phyloP scores from a whole-genome alignment of 345 rosid genomes.

The Euphorbia tirucalli region DNA sequence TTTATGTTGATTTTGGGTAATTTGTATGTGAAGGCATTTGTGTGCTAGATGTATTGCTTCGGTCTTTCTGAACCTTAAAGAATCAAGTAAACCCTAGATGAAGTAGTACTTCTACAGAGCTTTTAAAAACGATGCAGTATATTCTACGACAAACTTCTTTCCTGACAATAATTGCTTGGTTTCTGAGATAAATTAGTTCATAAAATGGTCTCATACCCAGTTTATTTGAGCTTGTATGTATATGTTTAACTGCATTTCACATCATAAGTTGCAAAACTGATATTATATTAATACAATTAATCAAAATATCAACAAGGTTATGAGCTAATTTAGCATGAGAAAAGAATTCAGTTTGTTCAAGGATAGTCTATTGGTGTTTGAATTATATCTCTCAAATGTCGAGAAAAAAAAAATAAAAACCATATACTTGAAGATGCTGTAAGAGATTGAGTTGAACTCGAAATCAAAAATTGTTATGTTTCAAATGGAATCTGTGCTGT shows the following conservation, averaged over 20 bases:
- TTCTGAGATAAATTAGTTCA: not conserved
- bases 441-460: not conserved
- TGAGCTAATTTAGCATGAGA: not conserved
- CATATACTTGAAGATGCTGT: not conserved
- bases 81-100: not conserved
- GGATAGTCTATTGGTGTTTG: not conserved
- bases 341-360: not conserved
- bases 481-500: not conserved
- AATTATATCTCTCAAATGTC: not conserved
- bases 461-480: not conserved
- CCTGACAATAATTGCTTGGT: constrained; percentile 3
- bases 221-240: not conserved
- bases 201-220: not conserved
- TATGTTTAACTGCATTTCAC: not conserved
- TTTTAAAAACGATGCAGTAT: not conserved
- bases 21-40: not conserved
- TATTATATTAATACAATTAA: not conserved
- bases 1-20: not conserved
- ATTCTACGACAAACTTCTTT: not conserved
- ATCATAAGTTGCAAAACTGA: not conserved
- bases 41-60: not conserved
- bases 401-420: not conserved
- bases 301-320: not conserved
- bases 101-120: not conserved
- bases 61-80: not conserved